These are phyloP conservation scores for Bacidia rubella DNA, from an alignment of 495 filamentous ascomycete species.

Conservation along the genomic window DNA sequence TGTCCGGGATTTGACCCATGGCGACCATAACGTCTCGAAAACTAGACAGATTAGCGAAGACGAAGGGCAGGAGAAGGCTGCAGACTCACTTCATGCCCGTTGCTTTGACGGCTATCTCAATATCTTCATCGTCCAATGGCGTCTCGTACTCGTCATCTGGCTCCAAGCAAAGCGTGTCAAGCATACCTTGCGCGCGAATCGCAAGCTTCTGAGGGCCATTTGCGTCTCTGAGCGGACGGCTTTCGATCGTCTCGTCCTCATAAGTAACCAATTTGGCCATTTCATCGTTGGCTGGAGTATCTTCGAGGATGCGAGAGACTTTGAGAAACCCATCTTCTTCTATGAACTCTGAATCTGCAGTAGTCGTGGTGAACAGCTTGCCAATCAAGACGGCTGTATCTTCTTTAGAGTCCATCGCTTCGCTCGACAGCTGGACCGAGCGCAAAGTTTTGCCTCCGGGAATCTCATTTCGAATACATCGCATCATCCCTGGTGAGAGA, in stretches of 20 bases:
- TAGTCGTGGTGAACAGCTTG: constrained; percentile 18
- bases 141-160: constrained; percentile 10
- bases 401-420: constrained; percentile 13
- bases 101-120: constrained; percentile 12
- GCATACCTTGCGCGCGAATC: constrained; percentile 8
- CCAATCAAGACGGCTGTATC: not conserved
- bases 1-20: constrained; percentile 13
- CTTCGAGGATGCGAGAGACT: constrained; percentile 5
- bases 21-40: constrained; percentile 16
- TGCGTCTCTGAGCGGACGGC: not conserved
- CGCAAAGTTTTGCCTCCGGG: constrained; percentile 4
- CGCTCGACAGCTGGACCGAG: constrained; percentile 16
- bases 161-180: constrained; percentile 23
- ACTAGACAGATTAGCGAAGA: not conserved
- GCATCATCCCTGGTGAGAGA: constrained; percentile 4
- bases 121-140: constrained; percentile 6
- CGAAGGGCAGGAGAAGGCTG: not conserved
- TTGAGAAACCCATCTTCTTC: constrained; percentile 6
- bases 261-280: not conserved
- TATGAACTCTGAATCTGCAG: constrained; percentile 6
- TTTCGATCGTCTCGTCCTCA: constrained; percentile 2
- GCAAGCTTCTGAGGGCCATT: constrained; percentile 8
- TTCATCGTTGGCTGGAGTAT: constrained; percentile 1
- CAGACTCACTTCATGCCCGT: constrained; percentile 11
- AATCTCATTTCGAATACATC: constrained; percentile 10